phyloP scores from a whole-genome alignment of 177 flowering plant species.

The Vitis hybrid region DNA sequence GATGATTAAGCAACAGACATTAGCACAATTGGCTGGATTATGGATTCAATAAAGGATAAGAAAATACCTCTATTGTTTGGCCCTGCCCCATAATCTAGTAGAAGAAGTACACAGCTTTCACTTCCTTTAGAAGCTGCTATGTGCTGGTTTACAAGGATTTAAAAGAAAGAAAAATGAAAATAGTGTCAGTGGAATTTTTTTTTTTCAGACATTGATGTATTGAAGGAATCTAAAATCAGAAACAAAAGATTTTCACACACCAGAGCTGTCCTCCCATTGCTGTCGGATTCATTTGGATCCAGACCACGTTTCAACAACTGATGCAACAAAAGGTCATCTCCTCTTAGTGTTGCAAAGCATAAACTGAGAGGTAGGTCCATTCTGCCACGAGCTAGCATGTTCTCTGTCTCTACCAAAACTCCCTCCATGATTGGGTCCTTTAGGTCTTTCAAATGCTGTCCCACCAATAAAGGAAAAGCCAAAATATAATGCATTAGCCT shows the following conservation, averaged over 20 bases:
- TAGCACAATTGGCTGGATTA: too few relatives aligned
- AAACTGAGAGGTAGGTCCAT: constrained; percentile 86
- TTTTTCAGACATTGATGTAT: not conserved
- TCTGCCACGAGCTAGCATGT: constrained; percentile 83
- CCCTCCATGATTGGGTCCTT: constrained; percentile 75
- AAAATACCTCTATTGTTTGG: constrained; percentile 75
- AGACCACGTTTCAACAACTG: constrained; percentile 74
- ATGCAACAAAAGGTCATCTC: constrained; percentile 67
- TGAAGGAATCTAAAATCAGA: not conserved
- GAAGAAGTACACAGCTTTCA: constrained; percentile 60
- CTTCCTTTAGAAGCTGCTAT: constrained; percentile 75
- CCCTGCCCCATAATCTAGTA: constrained; percentile 81
- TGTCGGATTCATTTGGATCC: constrained; percentile 89
- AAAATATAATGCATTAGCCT: too few relatives aligned
- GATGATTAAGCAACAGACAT: too few relatives aligned
- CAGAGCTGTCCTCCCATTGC: constrained; percentile 75
- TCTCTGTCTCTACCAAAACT: constrained; percentile 74
- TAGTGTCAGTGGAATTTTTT: not conserved
- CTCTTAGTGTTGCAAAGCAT: constrained; percentile 83
- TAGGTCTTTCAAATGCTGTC: constrained; percentile 71
- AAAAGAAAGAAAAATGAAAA: constrained; percentile 1
- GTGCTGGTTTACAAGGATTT: constrained; percentile 46
- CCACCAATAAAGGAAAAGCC: constrained; percentile 12
- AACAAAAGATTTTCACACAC: constrained; percentile 36
- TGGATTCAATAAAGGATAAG: not conserved